Base-by-base conservation (phyloP, 805 yeast species). In the Pichia thaimueangensis region DNA sequence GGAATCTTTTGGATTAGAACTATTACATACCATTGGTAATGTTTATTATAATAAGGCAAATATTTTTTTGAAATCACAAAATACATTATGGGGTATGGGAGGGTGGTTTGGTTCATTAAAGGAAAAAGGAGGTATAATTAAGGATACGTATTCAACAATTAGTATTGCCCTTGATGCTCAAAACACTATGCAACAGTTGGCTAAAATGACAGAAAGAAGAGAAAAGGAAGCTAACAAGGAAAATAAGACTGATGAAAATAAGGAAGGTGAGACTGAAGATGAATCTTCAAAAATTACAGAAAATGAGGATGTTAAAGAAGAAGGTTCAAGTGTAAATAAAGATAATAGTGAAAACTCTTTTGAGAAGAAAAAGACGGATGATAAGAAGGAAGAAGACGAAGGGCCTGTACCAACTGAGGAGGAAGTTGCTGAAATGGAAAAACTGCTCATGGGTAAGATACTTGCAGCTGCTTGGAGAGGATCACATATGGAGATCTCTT, bases 381-480 rank as follows among this genome's bases (percentile, higher is more conserved):
- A 28, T 1, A 35, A 24, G 25, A 47, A 48, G 22, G 45, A 53
- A 40, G 51, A 46, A 31, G 54, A 51, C 8, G 58, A 57, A 16
- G 60, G 45, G n/a, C 59, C 58, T 11, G 44, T 61, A 6, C 68
- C 76, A 34, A 76, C 78, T 6, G 82, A 74, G 42, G 74, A 76
- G 53, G 74, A 77, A 48, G 55, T 64, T 22, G 87, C 80, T 1
- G 93, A 87, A 57, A 76, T 84, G 65, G 96, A 91, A 56, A 74
- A 87, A 39, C 67, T 76, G 43, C 74, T 91, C 48, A 80, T 87
- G 42, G 97, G 98, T 20, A 93, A 91, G 60, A 76, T 93, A 19
- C 71, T 93, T 39, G 91, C 93, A 7, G 88, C 96, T 1, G 94
- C 95, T 16, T 93, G 99, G 99, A 85, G 86, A 19, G 86, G 95